Conservation (phyloP, 345 rosid species). For the Anacardium occidentale region DNA sequence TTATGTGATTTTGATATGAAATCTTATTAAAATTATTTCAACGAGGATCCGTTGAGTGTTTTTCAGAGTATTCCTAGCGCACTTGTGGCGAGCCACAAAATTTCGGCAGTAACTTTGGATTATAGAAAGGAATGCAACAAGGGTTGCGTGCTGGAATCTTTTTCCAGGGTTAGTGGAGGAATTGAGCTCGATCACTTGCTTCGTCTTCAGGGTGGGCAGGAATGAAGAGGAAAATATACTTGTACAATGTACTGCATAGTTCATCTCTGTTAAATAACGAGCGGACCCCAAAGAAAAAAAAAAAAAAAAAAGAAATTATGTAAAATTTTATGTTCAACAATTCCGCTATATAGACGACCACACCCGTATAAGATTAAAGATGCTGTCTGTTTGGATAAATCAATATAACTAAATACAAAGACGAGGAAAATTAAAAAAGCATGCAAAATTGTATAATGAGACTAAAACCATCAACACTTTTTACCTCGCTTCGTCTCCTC, state of each 20-base stretch:
- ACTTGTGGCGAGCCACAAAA: conserved; percentile 17
- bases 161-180: conserved; percentile 15
- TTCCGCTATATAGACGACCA: conserved; percentile 14
- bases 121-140: conserved; percentile 25
- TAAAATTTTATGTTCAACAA: background rate
- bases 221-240: background rate
- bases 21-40: too few relatives aligned
- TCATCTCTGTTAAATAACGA: too few relatives aligned
- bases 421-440: background rate
- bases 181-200: conserved; percentile 31
- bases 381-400: background rate
- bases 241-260: too few relatives aligned
- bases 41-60: background rate
- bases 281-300: background rate
- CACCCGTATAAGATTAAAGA: background rate
- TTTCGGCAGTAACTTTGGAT: conserved; percentile 23
- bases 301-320: too few relatives aligned
- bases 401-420: background rate
- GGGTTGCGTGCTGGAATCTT: conserved; percentile 21
- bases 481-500: conserved; percentile 16
- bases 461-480: background rate
- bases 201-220: conserved; percentile 18
- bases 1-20: too few relatives aligned
- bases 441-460: conserved; percentile 9
- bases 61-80: conserved; percentile 21